These are phyloP conservation scores for Lasiodiplodia sp. DNA, from an alignment of 2,329 filamentous ascomycete genomes.

Conservation along the genomic window DNA sequence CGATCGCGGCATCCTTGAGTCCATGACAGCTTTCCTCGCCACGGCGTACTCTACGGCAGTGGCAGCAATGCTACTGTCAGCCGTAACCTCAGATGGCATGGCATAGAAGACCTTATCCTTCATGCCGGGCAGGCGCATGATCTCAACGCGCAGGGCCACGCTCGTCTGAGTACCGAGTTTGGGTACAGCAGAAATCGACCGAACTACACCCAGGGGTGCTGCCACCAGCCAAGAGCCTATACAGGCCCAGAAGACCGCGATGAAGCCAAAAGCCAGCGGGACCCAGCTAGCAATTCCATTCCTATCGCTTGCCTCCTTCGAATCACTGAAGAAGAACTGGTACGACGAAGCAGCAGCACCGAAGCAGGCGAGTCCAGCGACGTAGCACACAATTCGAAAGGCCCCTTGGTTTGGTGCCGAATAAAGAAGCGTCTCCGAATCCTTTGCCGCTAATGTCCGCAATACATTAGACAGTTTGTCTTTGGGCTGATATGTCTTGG, in stretches of 20 bases:
- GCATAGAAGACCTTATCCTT: constrained; percentile 15
- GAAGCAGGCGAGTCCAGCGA: constrained; percentile 19
- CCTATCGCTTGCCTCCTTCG: not conserved
- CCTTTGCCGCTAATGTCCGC: not conserved
- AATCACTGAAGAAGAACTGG: constrained; percentile 12
- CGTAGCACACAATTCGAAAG: constrained; percentile 21
- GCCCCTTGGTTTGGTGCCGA: constrained; percentile 16
- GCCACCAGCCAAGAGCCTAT: constrained; percentile 23
- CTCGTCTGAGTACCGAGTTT: constrained; percentile 8
- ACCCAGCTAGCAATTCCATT: constrained; percentile 23
- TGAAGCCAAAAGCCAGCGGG: constrained; percentile 16
- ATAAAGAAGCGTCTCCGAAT: constrained; percentile 7
- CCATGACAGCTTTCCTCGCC: not conserved
- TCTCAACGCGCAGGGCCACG: constrained; percentile 21
- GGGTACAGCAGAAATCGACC: constrained; percentile 21
- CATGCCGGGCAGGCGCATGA: constrained; percentile 11
- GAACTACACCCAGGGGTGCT: constrained; percentile 15
- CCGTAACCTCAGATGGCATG: not conserved
- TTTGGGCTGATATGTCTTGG: not conserved
- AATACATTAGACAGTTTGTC: not conserved
- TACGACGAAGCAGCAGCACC: constrained; percentile 13
- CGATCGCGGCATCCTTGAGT: constrained; percentile 10
- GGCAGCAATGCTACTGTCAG: constrained; percentile 17
- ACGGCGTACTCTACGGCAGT: constrained; percentile 6
- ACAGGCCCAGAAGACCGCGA: constrained; percentile 21